These are phyloP conservation scores for Hymenoscyphus salicellus DNA, from an alignment of 2,329 filamentous ascomycete species.

Conservation along the genomic window DNA sequence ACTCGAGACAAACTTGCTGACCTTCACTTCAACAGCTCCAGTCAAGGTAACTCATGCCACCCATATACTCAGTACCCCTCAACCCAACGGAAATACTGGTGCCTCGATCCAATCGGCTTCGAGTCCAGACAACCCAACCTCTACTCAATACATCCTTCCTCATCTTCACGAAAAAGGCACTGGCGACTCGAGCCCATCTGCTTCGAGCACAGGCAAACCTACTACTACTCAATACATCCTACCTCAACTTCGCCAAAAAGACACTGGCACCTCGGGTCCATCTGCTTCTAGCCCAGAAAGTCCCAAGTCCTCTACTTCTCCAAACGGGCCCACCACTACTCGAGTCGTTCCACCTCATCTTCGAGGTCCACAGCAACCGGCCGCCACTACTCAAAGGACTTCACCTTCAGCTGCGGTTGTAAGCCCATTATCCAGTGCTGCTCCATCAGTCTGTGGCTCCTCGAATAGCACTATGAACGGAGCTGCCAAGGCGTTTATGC, in stretches of 20 bases:
- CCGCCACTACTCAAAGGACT: background rate
- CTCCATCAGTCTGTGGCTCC: no score
- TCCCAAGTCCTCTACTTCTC: background rate
- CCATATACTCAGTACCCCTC: background rate
- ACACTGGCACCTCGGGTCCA: background rate
- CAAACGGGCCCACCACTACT: background rate
- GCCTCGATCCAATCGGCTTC: background rate
- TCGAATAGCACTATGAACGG: no score
- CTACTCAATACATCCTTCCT: background rate
- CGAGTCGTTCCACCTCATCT: background rate
- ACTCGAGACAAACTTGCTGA: background rate
- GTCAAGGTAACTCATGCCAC: background rate
- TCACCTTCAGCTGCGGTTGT: no score
- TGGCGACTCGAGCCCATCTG: no score
- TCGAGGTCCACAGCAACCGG: background rate
- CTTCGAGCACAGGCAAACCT: no score
- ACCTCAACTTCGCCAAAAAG: background rate
- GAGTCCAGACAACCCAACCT: no score
- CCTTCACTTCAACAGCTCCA: background rate
- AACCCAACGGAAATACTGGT: background rate
- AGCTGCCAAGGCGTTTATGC: no score
- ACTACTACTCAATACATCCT: background rate
- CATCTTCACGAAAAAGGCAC: background rate
- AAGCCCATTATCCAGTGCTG: no score
- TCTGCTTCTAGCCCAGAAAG: no score